Evolutionary conservation across 2,329 filamentous ascomycete genomes (phyloP), one percentile per base, ranked within the genome.

Genomic region (Canariomyces notabilis): DNA sequence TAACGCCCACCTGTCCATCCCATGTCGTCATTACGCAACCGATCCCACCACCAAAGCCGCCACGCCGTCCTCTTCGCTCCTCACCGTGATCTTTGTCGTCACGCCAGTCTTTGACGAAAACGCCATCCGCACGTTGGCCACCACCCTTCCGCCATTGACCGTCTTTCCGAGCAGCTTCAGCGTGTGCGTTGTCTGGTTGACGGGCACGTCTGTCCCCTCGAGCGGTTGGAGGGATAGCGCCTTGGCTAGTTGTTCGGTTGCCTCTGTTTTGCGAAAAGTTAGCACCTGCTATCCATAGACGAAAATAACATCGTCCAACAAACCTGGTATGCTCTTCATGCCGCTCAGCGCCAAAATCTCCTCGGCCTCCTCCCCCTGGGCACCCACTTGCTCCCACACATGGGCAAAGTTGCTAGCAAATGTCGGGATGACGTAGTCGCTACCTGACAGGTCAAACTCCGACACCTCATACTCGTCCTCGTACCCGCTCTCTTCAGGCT

Each of bases 391-490:
- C 67, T 95, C 89, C 91, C 91, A 98, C 38, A 97, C 80, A 61
- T 95, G 89, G 63, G 87, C 89, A 65, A 97, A 98, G 74, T 89
- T 95, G 64, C 90, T 87, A 15, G 90, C 90, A 66, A 95, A 98
- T 2, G 89, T 85, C 16, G 93, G 93, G 38, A 95, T 79, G 52
- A 98, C 82, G 67, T 96, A 98, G 67, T 98, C 93, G 57, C 89
- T 89, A 48, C 91, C 93, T 15, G 82, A 79, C 50, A 98, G 80
- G 52, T 96, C 90, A 51, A 97, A 82, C 63, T 96, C 89, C 52
- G 93, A 89, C 50, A 97, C 86, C 70, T 96, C 88, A 64, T 98
- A 98, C 70, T 98, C 93, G 61, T 98, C 93, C 43, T 97, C 91
- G 66, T 97, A 97, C 37, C 93, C 93, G 37, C 72, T 77, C 14